phyloP scores from a whole-genome alignment of 768 basidiomycete genomes.

The Astraeus odoratus region DNA sequence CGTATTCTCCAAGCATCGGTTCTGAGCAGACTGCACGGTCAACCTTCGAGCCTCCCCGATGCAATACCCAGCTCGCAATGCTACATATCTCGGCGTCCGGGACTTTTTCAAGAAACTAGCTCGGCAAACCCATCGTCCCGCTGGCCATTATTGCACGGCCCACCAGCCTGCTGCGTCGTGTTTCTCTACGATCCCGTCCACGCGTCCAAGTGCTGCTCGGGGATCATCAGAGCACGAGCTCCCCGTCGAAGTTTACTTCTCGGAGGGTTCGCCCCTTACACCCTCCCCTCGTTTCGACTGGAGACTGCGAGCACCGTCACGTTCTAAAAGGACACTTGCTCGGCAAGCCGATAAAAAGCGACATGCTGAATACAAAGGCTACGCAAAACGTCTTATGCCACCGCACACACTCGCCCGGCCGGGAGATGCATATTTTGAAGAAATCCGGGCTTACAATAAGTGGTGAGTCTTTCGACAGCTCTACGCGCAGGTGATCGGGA shows the following conservation, averaged over 20 bases:
- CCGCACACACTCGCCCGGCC: slow-evolving; percentile 25
- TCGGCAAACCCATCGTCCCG: slow-evolving; percentile 4
- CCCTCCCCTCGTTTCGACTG: slow-evolving; percentile 48
- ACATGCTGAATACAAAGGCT: slow-evolving; percentile 13
- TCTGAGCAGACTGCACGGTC: background rate
- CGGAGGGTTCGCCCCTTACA: slow-evolving; percentile 21
- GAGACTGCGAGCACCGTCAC: slow-evolving; percentile 48
- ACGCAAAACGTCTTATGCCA: slow-evolving; percentile 35
- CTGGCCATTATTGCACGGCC: background rate
- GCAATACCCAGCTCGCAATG: slow-evolving; percentile 5
- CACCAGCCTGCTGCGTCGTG: slow-evolving; percentile 1
- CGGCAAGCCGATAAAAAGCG: slow-evolving; percentile 10
- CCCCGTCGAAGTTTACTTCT: slow-evolving; percentile 23
- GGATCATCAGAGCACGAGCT: slow-evolving; percentile 16
- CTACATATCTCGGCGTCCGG: slow-evolving; percentile 27
- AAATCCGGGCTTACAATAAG: slow-evolving; percentile 46
- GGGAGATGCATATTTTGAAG: slow-evolving; percentile 40
- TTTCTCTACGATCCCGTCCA: slow-evolving; percentile 14
- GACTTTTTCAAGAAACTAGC: slow-evolving; percentile 21
- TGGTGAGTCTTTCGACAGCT: slow-evolving; percentile 33
- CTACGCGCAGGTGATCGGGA: background rate
- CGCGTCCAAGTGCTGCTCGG: slow-evolving; percentile 4
- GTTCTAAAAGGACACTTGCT: slow-evolving; percentile 12
- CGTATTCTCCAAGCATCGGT: too few relatives aligned
- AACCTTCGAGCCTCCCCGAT: slow-evolving; percentile 4